phyloP scores from a whole-genome alignment of 2,329 filamentous ascomycete genomes.

The Penicillium rolfsii region DNA sequence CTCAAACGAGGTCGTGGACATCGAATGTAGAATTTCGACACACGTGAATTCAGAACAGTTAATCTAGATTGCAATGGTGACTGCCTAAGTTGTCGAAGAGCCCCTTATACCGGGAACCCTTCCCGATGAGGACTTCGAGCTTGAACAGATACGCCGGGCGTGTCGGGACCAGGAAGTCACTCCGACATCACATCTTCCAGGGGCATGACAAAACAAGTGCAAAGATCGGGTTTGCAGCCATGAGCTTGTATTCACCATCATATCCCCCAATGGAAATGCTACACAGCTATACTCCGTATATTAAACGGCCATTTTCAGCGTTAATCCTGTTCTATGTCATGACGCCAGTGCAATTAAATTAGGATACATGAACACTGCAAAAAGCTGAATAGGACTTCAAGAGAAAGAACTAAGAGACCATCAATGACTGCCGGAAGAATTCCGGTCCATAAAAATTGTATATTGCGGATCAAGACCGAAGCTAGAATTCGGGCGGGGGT shows the following conservation, averaged over 20 bases:
- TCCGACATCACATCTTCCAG: neutral
- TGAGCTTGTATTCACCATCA: neutral
- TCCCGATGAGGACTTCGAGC: neutral
- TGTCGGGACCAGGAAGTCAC: neutral
- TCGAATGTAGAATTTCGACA: neutral
- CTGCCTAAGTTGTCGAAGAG: neutral
- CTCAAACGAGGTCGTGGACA: neutral
- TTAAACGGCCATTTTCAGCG: too few relatives aligned
- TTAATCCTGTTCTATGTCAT: neutral
- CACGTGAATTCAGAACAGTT: constrained; percentile 10
- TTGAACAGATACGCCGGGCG: neutral
- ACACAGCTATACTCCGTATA: neutral
- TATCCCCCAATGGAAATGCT: neutral
- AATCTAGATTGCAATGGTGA: neutral
- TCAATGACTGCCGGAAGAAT: constrained; percentile 1
- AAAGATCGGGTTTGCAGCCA: neutral
- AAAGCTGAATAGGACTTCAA: constrained; percentile 6
- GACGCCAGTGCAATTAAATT: neutral
- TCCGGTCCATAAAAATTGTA: constrained; percentile 11
- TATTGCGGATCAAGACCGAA: constrained; percentile 1
- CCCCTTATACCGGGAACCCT: neutral
- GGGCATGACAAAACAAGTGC: neutral
- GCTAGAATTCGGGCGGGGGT: neutral
- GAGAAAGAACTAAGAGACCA: neutral
- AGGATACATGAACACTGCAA: constrained; percentile 9